Percentiles rank a stretch among this genome's conserved stretches.
Conservation (phyloP, 805 yeast species). For the Dipodascopsis tothii region DNA sequence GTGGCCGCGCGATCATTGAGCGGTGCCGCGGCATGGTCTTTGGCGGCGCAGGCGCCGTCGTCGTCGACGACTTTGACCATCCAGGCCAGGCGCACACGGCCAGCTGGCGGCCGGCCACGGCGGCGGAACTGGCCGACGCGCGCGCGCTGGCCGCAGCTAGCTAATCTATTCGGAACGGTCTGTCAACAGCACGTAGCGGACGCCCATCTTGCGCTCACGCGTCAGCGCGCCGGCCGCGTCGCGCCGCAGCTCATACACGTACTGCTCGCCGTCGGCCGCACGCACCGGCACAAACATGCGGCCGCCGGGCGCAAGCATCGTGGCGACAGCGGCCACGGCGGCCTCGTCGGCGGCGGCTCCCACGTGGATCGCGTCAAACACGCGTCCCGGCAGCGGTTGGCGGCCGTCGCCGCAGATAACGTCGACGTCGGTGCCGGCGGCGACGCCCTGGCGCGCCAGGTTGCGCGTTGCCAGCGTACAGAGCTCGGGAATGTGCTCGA, state of each 20-base stretch:
- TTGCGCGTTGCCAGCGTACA: not conserved
- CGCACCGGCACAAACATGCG: slow-evolving; percentile 22
- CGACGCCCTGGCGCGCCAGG: slow-evolving; percentile 1
- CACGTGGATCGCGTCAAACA: slow-evolving; percentile 23
- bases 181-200: slow-evolving; percentile 14
- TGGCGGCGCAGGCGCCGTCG: slow-evolving; percentile 7
- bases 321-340: slow-evolving; percentile 9
- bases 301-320: slow-evolving; percentile 17
- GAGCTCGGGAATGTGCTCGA: slow-evolving; percentile 19
- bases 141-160: not conserved
- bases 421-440: slow-evolving; percentile 8
- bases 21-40: slow-evolving; percentile 9
- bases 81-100: slow-evolving; percentile 3
- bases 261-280: slow-evolving; percentile 6
- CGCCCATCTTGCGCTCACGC: slow-evolving; percentile 14
- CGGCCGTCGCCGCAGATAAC: slow-evolving; percentile 19
- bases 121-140: not conserved
- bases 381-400: slow-evolving; percentile 12
- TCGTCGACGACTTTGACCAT: slow-evolving; percentile 29
- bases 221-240: slow-evolving; percentile 7
- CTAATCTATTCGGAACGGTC: slow-evolving; percentile 2
- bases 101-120: not conserved
- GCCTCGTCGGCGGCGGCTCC: slow-evolving; percentile 2
- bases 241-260: slow-evolving; percentile 14
- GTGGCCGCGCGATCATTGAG: slow-evolving; percentile 13